These are phyloP conservation scores for Senecio squalidus DNA, from an alignment of 140 eudicot species.

Conservation along the genomic window DNA sequence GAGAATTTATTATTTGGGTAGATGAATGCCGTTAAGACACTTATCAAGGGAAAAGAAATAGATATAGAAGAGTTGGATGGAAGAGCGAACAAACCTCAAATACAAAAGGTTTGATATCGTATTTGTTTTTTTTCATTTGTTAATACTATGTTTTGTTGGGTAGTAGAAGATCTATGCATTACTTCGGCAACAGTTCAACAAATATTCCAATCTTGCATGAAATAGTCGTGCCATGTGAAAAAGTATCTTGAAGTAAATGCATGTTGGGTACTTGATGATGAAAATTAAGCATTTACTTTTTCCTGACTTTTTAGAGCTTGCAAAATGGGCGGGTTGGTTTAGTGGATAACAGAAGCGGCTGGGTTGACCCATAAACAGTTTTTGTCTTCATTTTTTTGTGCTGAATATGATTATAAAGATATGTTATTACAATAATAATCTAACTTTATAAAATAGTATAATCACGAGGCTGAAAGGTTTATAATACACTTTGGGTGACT, in stretches of 20 bases:
- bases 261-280: too few relatives aligned
- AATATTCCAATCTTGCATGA: not conserved
- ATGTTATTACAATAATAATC: too few relatives aligned
- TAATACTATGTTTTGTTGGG: not conserved
- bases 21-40: slow-evolving; percentile 46
- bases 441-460: too few relatives aligned
- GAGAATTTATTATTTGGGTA: slow-evolving; percentile 22
- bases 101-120: slow-evolving; percentile 52
- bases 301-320: too few relatives aligned
- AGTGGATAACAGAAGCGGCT: too few relatives aligned
- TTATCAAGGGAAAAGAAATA: slow-evolving; percentile 72
- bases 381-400: too few relatives aligned
- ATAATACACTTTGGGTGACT: not conserved
- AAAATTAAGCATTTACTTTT: too few relatives aligned
- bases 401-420: too few relatives aligned
- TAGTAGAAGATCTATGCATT: too few relatives aligned
- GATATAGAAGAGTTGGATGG: slow-evolving; percentile 62
- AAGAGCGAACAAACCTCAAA: slow-evolving; percentile 69
- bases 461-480: not conserved
- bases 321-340: too few relatives aligned
- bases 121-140: not conserved
- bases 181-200: too few relatives aligned
- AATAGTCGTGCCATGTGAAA: not conserved
- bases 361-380: too few relatives aligned
- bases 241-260: not conserved